phyloP scores from a whole-genome alignment of 2,329 filamentous ascomycete species.

The Botrytis aclada region DNA sequence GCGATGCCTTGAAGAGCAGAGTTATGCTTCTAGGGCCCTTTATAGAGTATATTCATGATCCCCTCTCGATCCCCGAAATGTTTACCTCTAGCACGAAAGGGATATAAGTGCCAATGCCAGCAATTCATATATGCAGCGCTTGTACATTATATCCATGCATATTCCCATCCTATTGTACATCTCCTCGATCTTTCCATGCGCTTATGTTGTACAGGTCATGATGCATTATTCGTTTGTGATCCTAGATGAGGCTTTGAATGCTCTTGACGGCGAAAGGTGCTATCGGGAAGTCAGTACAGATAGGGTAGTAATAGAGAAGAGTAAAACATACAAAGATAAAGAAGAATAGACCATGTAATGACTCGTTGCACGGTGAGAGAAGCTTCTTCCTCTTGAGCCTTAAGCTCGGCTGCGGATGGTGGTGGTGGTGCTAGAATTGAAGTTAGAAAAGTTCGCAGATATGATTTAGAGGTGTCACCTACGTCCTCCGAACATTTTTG shows the following conservation, averaged over 20 bases:
- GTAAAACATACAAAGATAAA: conserved; percentile 69
- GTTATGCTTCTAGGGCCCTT: neutral
- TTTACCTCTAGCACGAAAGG: neutral
- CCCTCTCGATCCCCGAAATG: neutral
- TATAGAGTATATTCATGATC: neutral
- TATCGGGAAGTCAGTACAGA: conserved; percentile 33
- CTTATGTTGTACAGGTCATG: conserved; percentile 19
- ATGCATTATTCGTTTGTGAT: neutral
- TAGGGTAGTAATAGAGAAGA: neutral
- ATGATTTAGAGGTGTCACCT: conserved; percentile 36
- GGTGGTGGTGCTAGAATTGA: conserved; percentile 55
- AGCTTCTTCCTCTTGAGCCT: conserved; percentile 65
- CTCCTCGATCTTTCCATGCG: neutral
- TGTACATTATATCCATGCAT: neutral
- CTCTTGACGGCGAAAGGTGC: conserved; percentile 56
- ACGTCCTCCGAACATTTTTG: conserved; percentile 64
- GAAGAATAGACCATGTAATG: conserved; percentile 59
- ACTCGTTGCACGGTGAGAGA: conserved; percentile 65
- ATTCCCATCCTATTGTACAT: neutral
- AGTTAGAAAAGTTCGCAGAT: conserved; percentile 15
- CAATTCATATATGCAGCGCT: neutral
- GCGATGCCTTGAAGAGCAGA: neutral
- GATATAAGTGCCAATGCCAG: neutral
- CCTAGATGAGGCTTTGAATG: conserved; percentile 49
- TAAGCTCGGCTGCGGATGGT: conserved; percentile 67